These are phyloP conservation scores for Calocybe indica DNA, from an alignment of 768 basidiomycete species.

Conservation along the genomic window DNA sequence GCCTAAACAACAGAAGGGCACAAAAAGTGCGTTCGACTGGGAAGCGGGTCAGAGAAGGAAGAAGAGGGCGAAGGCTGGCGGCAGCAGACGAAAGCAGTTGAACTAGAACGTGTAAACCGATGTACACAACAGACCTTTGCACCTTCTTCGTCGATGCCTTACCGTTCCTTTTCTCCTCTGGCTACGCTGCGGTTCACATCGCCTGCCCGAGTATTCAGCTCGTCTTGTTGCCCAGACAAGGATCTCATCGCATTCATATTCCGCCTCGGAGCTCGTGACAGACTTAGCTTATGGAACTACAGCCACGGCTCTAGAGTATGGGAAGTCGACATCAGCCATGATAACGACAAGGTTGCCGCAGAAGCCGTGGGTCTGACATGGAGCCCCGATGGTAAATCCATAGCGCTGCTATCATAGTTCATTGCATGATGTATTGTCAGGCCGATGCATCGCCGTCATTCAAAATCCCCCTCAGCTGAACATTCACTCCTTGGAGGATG, in stretches of 20 bases:
- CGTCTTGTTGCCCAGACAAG: conserved; percentile 83
- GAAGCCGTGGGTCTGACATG: conserved; percentile 61
- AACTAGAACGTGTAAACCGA: not conserved
- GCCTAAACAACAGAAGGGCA: too few relatives aligned
- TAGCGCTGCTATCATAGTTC: conserved; percentile 5
- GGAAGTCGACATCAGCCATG: conserved; percentile 65
- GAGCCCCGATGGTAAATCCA: conserved; percentile 72
- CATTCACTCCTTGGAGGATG: conserved; percentile 77
- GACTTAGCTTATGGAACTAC: conserved; percentile 71
- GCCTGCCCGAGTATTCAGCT: conserved; percentile 48
- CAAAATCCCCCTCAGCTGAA: conserved; percentile 64
- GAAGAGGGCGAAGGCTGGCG: conserved; percentile 2
- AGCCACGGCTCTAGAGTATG: conserved; percentile 75
- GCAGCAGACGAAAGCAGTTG: not conserved
- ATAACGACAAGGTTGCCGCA: conserved; percentile 29
- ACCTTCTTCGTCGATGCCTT: conserved; percentile 24
- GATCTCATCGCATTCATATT: conserved; percentile 69
- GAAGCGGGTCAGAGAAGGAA: conserved; percentile 48
- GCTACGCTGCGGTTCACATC: conserved; percentile 52
- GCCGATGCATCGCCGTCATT: conserved; percentile 66
- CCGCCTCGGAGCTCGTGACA: conserved; percentile 60
- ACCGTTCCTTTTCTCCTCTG: conserved; percentile 49
- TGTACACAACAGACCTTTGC: not conserved
- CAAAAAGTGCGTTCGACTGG: conserved; percentile 40
- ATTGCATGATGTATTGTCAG: conserved; percentile 21